These are phyloP conservation scores for Populus davidiana DNA, from an alignment of 345 rosid species.

Conservation along the genomic window DNA sequence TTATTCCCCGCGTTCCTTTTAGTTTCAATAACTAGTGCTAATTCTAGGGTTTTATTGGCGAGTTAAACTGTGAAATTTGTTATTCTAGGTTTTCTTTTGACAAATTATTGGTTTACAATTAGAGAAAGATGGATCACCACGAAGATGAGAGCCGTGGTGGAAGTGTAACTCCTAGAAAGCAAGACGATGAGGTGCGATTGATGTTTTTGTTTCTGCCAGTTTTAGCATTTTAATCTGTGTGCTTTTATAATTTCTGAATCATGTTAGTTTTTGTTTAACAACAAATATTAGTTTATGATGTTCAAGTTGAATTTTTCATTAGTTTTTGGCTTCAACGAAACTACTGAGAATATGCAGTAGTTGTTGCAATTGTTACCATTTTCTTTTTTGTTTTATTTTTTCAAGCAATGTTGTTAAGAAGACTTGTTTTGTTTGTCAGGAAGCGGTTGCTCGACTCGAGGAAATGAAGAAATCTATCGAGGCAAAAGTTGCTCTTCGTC, in stretches of 20 bases:
- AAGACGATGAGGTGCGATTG: conserved; percentile 66
- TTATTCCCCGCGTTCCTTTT: neutral
- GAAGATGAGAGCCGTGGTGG: conserved; percentile 53
- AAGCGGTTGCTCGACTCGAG: conserved; percentile 81
- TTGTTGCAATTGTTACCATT: neutral
- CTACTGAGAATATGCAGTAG: neutral
- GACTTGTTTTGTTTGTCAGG: conserved; percentile 35
- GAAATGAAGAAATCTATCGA: conserved; percentile 81
- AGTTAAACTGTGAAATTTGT: neutral
- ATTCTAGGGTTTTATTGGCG: neutral
- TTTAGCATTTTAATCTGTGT: neutral
- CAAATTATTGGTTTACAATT: neutral
- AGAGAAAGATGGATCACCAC: conserved; percentile 51
- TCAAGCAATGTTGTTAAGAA: neutral
- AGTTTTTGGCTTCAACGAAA: neutral
- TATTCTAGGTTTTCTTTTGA: neutral
- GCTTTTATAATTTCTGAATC: neutral
- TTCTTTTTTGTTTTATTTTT: neutral
- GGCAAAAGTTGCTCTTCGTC: conserved; percentile 86
- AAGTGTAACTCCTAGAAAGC: conserved; percentile 52
- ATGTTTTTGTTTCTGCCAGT: neutral
- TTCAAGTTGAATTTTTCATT: neutral
- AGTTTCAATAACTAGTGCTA: neutral
- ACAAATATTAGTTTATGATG: neutral
- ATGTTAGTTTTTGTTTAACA: neutral